Evolutionary conservation across 305 asterid genomes (phyloP), one percentile per base, ranked within the genome.

Genomic region (Stenogyne calaminthoides): DNA sequence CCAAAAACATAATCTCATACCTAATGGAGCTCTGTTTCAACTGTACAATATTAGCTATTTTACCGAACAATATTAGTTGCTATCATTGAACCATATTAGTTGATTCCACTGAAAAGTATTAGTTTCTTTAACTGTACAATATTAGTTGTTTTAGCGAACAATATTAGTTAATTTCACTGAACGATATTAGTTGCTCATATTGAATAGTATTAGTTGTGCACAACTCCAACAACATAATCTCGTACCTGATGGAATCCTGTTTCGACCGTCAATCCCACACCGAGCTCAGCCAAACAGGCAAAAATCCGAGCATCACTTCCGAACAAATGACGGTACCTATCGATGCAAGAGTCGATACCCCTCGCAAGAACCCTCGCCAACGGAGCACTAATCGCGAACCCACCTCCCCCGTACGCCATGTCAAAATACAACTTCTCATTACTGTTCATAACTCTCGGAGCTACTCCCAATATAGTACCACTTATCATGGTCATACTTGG

Each of bases 361-460:
- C 81, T 76, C 34, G 89, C 85, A 76, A 92, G 79, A 80, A 77
- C 88, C 84, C 81, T 78, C 9, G 88, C 94, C 78, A 92, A 72
- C 3, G 93, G 88, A 6, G 92, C 90, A 76, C 97, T 92, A 8
- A 92, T 76, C 2, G 87, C 96, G 73, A 80, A 90, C 16, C 98
- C 97, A 10, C 96, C 96, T 18, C 98, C 96, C 5, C 97, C 96
- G 76, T 72, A 92, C 37, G 94, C 97, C 96, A 92, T 87, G 34
- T 70, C 85, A 64, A 88, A 92, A 10, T 80, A 85, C 57, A 85
- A 82, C 67, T 83, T 85, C 73, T 84, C 89, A 65, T 90, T 92
- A n/a, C 79, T 92, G 97, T 66, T 87, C 92, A 62, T 85, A 88
- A 62, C 89, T 87, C 85, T 92, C 97, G 0, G 97, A 90, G 22